These are phyloP conservation scores for Trichoderma breve DNA, from an alignment of 2,329 filamentous ascomycete genomes.

Conservation along the genomic window DNA sequence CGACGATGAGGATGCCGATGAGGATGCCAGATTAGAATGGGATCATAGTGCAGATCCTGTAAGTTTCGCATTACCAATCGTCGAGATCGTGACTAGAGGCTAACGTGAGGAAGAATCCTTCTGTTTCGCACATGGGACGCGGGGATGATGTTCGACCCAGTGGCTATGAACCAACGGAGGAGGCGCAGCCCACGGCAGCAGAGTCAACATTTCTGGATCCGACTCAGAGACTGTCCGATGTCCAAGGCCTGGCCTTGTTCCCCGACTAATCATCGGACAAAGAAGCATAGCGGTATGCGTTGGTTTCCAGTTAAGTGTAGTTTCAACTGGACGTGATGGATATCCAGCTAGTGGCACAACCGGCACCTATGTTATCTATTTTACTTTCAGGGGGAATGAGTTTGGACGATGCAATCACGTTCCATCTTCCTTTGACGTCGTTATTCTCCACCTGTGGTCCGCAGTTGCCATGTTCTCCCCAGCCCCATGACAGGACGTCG, in stretches of 20 bases:
- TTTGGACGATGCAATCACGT: slow-evolving; percentile 59
- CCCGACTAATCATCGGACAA: slow-evolving; percentile 31
- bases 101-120: slow-evolving; percentile 43
- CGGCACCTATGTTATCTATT: slow-evolving; percentile 69
- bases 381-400: slow-evolving; percentile 50
- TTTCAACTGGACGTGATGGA: slow-evolving; percentile 38
- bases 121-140: slow-evolving; percentile 45
- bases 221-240: slow-evolving; percentile 71
- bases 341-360: slow-evolving; percentile 88
- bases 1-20: slow-evolving; percentile 61
- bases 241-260: slow-evolving; percentile 48
- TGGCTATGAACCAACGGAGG: slow-evolving; percentile 24
- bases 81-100: slow-evolving; percentile 2
- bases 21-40: slow-evolving; percentile 70
- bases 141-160: slow-evolving; percentile 30
- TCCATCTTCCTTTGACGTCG: slow-evolving; percentile 68
- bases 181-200: slow-evolving; percentile 24
- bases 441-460: slow-evolving; percentile 64
- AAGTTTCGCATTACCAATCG: slow-evolving; percentile 30
- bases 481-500: slow-evolving; percentile 82
- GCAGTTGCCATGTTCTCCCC: slow-evolving; percentile 98
- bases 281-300: background rate
- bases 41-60: slow-evolving; percentile 66
- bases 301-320: background rate
- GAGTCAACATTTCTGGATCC: slow-evolving; percentile 55